phyloP scores from a whole-genome alignment of 2,329 filamentous ascomycete genomes.

The Botrytis byssoidea region DNA sequence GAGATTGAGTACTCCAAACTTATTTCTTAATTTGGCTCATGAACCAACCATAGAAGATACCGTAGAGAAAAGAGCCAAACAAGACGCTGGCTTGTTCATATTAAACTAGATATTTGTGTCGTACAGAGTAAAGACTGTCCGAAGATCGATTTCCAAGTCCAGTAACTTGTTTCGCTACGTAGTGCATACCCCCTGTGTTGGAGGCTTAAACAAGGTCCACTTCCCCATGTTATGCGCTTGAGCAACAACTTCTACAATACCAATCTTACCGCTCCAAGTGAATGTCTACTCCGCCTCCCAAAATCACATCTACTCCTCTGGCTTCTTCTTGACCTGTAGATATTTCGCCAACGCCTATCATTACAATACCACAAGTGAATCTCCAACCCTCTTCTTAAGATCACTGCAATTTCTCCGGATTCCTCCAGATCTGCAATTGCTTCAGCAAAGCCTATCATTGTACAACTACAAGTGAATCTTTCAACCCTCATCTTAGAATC shows the following conservation, averaged over 20 bases:
- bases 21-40: background rate
- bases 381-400: background rate
- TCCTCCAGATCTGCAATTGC: background rate
- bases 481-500: background rate
- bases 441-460: background rate
- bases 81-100: background rate
- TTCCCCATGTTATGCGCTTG: slow-evolving; percentile 2
- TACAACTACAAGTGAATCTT: slow-evolving; percentile 4
- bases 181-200: slow-evolving; percentile 16
- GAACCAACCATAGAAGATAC: background rate
- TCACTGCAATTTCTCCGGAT: background rate
- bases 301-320: background rate
- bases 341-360: background rate
- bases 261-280: background rate
- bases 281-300: background rate
- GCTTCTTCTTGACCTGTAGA: background rate
- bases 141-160: background rate
- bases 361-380: background rate
- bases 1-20: background rate
- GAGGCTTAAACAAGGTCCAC: slow-evolving; percentile 8
- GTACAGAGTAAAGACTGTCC: background rate
- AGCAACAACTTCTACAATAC: background rate
- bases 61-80: background rate
- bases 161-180: background rate
- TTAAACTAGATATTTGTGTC: background rate